A percentile compares a stretch with the other conserved stretches of the same genome.
phyloP scores from a whole-genome alignment of 352 stramenopile species.

The Phytophthora sojae region DNA sequence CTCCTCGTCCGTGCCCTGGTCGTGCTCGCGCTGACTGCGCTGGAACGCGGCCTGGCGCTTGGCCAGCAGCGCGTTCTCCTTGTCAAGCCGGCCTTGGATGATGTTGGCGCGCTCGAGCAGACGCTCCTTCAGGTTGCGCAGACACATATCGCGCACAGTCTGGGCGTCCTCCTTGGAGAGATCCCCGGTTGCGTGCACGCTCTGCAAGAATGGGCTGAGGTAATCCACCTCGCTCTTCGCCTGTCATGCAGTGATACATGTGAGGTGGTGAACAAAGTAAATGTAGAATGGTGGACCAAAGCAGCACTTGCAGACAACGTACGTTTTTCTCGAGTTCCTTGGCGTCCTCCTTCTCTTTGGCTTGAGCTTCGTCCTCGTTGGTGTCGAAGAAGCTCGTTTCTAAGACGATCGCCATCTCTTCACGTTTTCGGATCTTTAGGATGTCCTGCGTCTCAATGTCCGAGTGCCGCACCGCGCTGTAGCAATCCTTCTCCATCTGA shows the following conservation, averaged over 20 bases:
- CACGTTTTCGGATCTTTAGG: slow-evolving; percentile 87
- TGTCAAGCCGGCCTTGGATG: slow-evolving; percentile 94
- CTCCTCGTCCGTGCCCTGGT: slow-evolving; percentile 92
- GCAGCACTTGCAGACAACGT: slow-evolving; percentile 15
- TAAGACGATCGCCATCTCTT: slow-evolving; percentile 88
- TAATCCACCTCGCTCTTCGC: slow-evolving; percentile 91
- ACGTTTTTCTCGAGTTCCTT: slow-evolving; percentile 77
- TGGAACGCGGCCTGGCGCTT: slow-evolving; percentile 95
- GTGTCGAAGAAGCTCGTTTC: slow-evolving; percentile 90
- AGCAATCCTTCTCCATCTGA: slow-evolving; percentile 92
- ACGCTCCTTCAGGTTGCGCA: slow-evolving; percentile 93
- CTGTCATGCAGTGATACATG: slow-evolving; percentile 26
- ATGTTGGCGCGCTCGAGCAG: slow-evolving; percentile 95
- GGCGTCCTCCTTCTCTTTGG: slow-evolving; percentile 67
- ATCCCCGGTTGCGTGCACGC: slow-evolving; percentile 57
- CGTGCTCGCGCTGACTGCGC: slow-evolving; percentile 91
- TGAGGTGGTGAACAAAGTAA: not conserved
- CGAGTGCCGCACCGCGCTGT: slow-evolving; percentile 81
- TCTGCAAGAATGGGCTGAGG: slow-evolving; percentile 93
- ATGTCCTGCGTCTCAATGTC: slow-evolving; percentile 93
- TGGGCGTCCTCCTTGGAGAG: slow-evolving; percentile 90
- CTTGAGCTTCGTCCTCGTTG: slow-evolving; percentile 70
- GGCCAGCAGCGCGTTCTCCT: slow-evolving; percentile 91
- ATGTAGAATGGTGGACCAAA: not conserved
- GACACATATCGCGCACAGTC: slow-evolving; percentile 88